These are phyloP conservation scores for Beta corolliflora DNA, from an alignment of 179 eudicot species.

Conservation along the genomic window DNA sequence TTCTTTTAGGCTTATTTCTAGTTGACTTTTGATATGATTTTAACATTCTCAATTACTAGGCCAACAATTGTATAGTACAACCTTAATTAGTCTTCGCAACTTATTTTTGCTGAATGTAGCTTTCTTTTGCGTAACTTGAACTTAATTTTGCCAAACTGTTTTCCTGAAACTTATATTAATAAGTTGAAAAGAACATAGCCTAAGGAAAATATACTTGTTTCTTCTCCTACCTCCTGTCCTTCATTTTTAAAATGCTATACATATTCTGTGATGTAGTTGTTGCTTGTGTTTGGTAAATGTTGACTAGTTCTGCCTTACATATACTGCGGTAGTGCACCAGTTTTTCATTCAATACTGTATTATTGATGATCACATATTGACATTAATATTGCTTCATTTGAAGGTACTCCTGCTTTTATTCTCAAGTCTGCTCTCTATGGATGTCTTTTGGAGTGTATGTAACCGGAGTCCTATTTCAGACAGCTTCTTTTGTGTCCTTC, in stretches of 20 bases:
- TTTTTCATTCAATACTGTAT: background rate
- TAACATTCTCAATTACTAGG: no score
- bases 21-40: no score
- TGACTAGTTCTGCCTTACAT: background rate
- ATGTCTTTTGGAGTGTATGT: conserved; percentile 96
- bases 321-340: background rate
- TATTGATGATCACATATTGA: background rate
- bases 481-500: conserved; percentile 84
- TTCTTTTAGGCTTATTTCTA: no score
- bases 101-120: no score
- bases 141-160: no score
- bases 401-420: conserved; percentile 90
- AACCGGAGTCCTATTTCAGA: conserved; percentile 85
- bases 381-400: background rate
- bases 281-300: background rate
- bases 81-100: no score
- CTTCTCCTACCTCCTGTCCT: background rate
- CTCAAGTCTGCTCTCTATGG: conserved; percentile 85
- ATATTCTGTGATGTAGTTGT: background rate
- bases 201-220: background rate
- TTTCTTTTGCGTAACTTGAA: no score
- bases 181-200: no score
- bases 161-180: no score
- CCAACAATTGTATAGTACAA: background rate
- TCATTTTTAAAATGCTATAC: no score